Evolutionary conservation across 139 green algal genomes (phyloP).

Genomic region (Coccomyxa sp.): DNA sequence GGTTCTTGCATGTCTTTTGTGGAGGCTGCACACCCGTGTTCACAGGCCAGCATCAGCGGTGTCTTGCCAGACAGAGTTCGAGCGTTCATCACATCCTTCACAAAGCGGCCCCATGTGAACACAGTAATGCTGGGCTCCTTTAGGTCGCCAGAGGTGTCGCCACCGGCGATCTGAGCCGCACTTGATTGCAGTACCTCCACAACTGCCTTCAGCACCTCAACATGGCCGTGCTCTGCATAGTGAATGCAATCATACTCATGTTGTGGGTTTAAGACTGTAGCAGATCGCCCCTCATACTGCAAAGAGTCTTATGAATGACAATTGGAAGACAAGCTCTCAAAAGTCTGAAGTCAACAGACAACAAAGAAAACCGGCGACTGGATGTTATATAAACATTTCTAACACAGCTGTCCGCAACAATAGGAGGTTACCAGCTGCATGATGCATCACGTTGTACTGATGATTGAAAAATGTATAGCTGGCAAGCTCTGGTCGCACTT

Average conservation of each 20-base stretch:
- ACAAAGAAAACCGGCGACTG: not conserved
- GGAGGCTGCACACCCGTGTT: slow-evolving; percentile 20
- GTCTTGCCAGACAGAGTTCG: slow-evolving; percentile 26
- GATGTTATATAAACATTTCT: not conserved
- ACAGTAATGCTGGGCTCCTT: not conserved
- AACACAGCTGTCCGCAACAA: not conserved
- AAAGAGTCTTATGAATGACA: no score
- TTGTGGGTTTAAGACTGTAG: not conserved
- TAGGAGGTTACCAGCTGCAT: slow-evolving; percentile 8
- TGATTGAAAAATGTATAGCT: slow-evolving; percentile 8
- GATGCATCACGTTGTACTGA: slow-evolving; percentile 13
- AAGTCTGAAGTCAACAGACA: not conserved
- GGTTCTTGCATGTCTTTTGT: no score
- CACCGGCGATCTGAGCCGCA: not conserved
- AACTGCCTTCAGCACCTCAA: slow-evolving; percentile 15
- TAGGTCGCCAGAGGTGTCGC: not conserved
- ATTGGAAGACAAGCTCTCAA: not conserved
- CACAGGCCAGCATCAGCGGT: slow-evolving; percentile 50
- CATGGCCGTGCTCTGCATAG: slow-evolving; percentile 18
- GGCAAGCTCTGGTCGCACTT: slow-evolving; percentile 18
- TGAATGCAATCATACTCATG: not conserved
- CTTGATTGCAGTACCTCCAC: slow-evolving; percentile 11
- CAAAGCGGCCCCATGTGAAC: slow-evolving; percentile 7
- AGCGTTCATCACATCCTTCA: slow-evolving; percentile 37
- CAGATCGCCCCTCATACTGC: not conserved